Evolutionary conservation across 768 basidiomycete species (phyloP), one percentile per base, ranked within the genome.

Genomic region (Mycena pura): DNA sequence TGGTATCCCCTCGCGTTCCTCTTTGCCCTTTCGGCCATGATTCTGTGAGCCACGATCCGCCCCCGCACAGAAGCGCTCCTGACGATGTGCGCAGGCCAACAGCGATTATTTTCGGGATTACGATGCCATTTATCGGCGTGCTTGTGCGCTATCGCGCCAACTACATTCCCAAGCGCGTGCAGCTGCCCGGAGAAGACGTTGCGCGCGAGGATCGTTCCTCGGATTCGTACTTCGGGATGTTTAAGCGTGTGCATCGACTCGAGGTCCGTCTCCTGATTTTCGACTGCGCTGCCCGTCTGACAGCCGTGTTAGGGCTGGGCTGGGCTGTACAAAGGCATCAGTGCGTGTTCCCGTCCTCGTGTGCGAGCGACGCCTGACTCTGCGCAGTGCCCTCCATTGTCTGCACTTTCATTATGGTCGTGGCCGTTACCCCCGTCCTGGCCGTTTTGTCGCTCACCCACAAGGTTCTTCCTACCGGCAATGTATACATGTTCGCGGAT

Each of bases 241-340:
- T 54, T 28, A 47, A 45, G 45, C 59, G 59, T 4, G 59, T 60
- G 0, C 22, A 54, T 41, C 43, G 51, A 11, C 34, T 53, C 17
- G 59, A 60, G 38, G 51, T 39, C 22, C 10, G 51, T 25, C 32
- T 11, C 9, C 11, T 36, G n/a, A 27, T 22, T 6, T 31, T 34
- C 28, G 10, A 10, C 27, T 41, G 29, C 34, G 46, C 6, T 11
- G 21, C 21, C 27, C 24, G 6, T 47, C 7, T 24, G 7, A 10
- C 8, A 9, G 46, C 9, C 14, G 28, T 6, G 9, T 47, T 40
- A 57, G 31, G 53, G 61, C 11, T 63, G 61, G 57, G 24, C 44
- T 46, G 62, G 60, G 15, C 38, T 57, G 8, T 62, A 62, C 40
- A 57, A 62, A 22, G 61, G 61, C 8, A 22, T 62, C n/a, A 62